Evolutionary conservation across 352 stramenopile genomes (phyloP).

Genomic region (Pythium graminicola): DNA sequence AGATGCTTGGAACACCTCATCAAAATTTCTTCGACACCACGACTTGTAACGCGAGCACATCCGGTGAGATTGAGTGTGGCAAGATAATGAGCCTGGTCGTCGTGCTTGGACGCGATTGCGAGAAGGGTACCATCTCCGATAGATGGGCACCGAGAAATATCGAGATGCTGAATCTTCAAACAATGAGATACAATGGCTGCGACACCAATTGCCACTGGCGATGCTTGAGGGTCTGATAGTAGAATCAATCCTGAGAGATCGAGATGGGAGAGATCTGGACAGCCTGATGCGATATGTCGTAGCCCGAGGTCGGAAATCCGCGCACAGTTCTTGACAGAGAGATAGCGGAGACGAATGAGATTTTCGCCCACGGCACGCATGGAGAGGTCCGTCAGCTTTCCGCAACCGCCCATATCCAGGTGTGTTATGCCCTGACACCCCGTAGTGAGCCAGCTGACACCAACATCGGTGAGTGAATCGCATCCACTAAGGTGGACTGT

Average conservation of each 20-base stretch:
- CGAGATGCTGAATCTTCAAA: slow-evolving; percentile 33
- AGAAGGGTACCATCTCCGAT: slow-evolving; percentile 40
- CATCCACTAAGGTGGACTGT: slow-evolving; percentile 73
- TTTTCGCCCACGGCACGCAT: slow-evolving; percentile 81
- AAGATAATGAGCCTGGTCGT: slow-evolving; percentile 6
- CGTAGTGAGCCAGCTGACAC: slow-evolving; percentile 85
- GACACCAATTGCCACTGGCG: slow-evolving; percentile 14
- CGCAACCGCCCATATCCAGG: slow-evolving; percentile 78
- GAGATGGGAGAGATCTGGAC: slow-evolving; percentile 38
- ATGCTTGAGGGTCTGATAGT: slow-evolving; percentile 24
- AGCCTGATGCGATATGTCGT: slow-evolving; percentile 38
- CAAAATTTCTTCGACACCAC: slow-evolving; percentile 19
- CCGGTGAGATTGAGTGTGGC: slow-evolving; percentile 17
- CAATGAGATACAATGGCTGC: slow-evolving; percentile 32
- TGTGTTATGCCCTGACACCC: slow-evolving; percentile 76
- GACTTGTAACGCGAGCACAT: slow-evolving; percentile 24
- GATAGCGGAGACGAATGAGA: slow-evolving; percentile 42
- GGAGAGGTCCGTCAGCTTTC: slow-evolving; percentile 85
- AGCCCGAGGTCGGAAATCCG: slow-evolving; percentile 53
- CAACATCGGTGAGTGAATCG: slow-evolving; percentile 88
- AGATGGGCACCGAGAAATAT: slow-evolving; percentile 40
- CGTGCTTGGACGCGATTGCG: slow-evolving; percentile 14
- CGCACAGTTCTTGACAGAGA: slow-evolving; percentile 42
- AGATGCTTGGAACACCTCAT: slow-evolving; percentile 26
- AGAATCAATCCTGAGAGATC: slow-evolving; percentile 37